Conservation (phyloP, 2,329 filamentous ascomycete species). For the Hymenoscyphus infarciens region DNA sequence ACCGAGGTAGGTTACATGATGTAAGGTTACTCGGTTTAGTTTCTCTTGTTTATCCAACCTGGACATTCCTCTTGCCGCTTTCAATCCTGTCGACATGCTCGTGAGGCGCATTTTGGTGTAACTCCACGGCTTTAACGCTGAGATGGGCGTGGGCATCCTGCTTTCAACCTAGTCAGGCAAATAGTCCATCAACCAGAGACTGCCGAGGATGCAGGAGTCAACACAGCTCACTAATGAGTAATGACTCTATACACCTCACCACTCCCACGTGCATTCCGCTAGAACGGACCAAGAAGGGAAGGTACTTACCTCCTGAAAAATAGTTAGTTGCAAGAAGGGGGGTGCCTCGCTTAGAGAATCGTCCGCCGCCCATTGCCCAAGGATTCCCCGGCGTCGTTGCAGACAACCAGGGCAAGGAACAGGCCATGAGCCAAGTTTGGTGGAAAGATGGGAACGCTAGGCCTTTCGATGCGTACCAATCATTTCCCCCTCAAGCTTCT, state of each 20-base stretch:
- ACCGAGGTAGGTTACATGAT: neutral
- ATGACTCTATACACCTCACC: neutral
- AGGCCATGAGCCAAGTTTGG: neutral
- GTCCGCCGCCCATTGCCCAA: neutral
- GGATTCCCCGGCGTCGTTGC: neutral
- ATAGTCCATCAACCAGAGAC: neutral
- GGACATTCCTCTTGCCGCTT: neutral
- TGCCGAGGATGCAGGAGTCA: neutral
- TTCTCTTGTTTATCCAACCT: no score
- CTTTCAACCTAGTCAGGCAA: neutral
- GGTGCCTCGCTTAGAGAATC: neutral
- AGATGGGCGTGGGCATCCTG: neutral
- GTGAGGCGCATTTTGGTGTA: constrained; percentile 1
- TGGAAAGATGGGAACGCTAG: constrained; percentile 1
- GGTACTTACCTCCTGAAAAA: neutral
- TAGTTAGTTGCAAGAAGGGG: neutral
- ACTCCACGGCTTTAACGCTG: neutral
- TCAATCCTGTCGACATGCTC: neutral
- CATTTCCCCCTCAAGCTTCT: neutral
- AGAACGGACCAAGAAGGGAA: neutral
- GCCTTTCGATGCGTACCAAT: neutral
- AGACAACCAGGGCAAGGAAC: neutral
- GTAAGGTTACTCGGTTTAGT: neutral
- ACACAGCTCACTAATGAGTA: neutral
- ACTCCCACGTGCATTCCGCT: neutral